Percentiles rank a stretch among this genome's conserved stretches.
Evolutionary conservation across 2,329 filamentous ascomycete genomes (phyloP).

Genomic region (Penicillium polonicum): DNA sequence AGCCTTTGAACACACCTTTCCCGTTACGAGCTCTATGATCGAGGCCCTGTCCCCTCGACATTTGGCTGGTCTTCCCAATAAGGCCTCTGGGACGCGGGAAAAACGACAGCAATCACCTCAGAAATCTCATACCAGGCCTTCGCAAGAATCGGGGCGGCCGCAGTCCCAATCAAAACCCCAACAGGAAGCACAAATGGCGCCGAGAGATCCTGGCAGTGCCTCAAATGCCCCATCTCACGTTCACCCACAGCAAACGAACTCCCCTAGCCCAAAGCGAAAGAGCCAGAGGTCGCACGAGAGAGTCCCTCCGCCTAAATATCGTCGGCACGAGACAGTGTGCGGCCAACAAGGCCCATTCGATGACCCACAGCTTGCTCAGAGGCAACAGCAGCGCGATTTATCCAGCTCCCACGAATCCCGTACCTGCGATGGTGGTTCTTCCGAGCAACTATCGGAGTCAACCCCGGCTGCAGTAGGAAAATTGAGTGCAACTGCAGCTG

Average conservation of each 20-base stretch:
- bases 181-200: neutral
- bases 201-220: too few relatives aligned
- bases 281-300: neutral
- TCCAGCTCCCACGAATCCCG: neutral
- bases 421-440: neutral
- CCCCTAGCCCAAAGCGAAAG: neutral
- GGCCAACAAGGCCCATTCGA: neutral
- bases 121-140: neutral
- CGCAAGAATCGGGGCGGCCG: neutral
- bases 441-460: neutral
- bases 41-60: neutral
- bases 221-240: neutral
- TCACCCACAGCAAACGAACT: neutral
- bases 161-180: neutral
- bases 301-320: neutral
- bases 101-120: neutral
- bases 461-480: slow-evolving; percentile 46
- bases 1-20: neutral
- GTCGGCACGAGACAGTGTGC: too few relatives aligned
- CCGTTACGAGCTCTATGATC: neutral
- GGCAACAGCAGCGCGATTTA: neutral
- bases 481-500: neutral
- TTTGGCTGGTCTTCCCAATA: neutral
- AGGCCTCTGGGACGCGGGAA: neutral
- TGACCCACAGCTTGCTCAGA: neutral